phyloP scores from a whole-genome alignment of 2,329 filamentous ascomycete genomes.

The Epichloe amarillans region DNA sequence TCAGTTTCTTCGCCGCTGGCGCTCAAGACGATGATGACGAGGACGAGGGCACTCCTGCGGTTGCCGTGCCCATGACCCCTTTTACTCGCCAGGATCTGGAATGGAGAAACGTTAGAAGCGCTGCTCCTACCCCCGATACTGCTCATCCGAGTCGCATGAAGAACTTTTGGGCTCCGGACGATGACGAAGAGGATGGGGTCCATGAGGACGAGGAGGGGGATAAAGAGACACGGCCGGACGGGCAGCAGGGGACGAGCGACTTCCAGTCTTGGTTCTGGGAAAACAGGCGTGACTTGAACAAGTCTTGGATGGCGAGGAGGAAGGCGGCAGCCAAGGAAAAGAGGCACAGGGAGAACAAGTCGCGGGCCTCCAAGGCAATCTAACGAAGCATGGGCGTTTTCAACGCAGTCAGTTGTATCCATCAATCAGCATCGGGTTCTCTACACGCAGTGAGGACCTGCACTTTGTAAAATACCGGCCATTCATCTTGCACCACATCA shows the following conservation, averaged over 20 bases:
- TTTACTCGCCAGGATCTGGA: constrained; percentile 64
- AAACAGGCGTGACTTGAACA: constrained; percentile 49
- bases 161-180: constrained; percentile 38
- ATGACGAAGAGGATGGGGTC: constrained; percentile 16
- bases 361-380: constrained; percentile 30
- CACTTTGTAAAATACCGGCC: too few relatives aligned
- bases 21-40: constrained; percentile 32
- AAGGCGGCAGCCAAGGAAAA: constrained; percentile 53
- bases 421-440: neutral
- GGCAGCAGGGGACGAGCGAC: constrained; percentile 27
- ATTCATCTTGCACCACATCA: too few relatives aligned
- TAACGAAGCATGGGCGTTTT: constrained; percentile 7
- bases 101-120: constrained; percentile 63
- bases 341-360: constrained; percentile 51
- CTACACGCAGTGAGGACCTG: too few relatives aligned
- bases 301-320: constrained; percentile 51
- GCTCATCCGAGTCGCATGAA: constrained; percentile 58
- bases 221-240: constrained; percentile 10
- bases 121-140: constrained; percentile 89
- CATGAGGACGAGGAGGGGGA: constrained; percentile 16
- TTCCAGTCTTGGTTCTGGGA: constrained; percentile 59
- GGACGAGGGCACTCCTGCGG: constrained; percentile 23
- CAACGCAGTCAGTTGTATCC: neutral
- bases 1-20: constrained; percentile 63
- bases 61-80: constrained; percentile 59